Evolutionary conservation across 148 eudicot genomes (phyloP), one percentile per base, ranked within the genome.

Genomic region (Rhododendron griersonianum): DNA sequence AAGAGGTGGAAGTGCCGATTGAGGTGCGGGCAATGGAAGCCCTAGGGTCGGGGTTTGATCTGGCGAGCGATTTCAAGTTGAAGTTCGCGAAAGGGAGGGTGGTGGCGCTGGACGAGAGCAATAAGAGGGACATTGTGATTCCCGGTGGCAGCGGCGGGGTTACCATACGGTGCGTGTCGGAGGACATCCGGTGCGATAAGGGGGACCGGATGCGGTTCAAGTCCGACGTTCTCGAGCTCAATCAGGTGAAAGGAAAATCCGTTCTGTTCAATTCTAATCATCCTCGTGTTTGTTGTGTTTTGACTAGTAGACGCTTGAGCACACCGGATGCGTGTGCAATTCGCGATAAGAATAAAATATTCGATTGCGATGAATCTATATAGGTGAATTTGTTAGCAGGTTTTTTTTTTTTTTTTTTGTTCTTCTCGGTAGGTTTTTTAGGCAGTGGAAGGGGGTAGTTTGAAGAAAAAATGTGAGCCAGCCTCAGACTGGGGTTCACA

Each of bases 171-270:
- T 92, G 88, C 8, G 98, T 96, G 63, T 91, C 99, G 2, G 93
- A 89, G 25, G 92, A 90, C 90, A 90, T 96, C 87, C 94, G 92
- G 25, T 94, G 97, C 63, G 99, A 96, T 91, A 96, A 95, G 81
- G 99, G 99, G 81, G 99, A 96, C 75, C 95, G 91, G 73, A 86
- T 96, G 89, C 89, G 99, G 76, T 96, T 95, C 84, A 93, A 96
- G 87, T 95, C 99, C 28, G 99, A 95, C 91, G 92, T 96, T 80
- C 95, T 96, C 79, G 92, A 94, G 33, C 93, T 96, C 83, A 96
- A 94, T 92, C 94, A 95, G 97, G 99, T 96, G 28, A n/a, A 79
- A 23, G 25, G n/a, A 35, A 59, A 55, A 55, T 84, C 10, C 14
- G 50, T 84, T 8, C 14, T 21, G 2, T 51, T 82, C 50, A 25